phyloP scores from a whole-genome alignment of 768 basidiomycete species.

The Podaxis sp. region DNA sequence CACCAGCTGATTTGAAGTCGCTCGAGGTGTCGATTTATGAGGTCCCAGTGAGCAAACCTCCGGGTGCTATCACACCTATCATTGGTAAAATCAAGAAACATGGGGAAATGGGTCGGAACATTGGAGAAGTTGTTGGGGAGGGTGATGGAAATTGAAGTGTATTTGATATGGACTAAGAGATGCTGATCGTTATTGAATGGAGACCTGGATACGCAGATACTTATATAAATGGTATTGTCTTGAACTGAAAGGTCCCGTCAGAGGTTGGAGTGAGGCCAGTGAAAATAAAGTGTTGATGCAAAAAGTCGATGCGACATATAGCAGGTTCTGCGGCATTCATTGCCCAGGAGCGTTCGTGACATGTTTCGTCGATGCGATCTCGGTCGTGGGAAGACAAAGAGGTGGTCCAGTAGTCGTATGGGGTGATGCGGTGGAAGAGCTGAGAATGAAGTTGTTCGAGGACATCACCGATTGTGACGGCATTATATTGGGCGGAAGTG shows the following conservation, averaged over 20 bases:
- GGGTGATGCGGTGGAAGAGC: conserved; percentile 10
- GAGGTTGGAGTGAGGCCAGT: neutral
- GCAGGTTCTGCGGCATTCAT: neutral
- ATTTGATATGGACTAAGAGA: no score
- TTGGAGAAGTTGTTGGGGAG: neutral
- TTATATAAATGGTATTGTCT: neutral
- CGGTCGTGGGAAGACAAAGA: neutral
- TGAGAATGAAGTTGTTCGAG: conserved; percentile 10
- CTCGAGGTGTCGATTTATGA: conserved; percentile 2
- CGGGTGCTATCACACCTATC: neutral
- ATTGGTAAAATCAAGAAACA: neutral
- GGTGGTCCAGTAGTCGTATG: conserved; percentile 15
- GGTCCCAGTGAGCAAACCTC: conserved; percentile 1
- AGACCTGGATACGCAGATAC: no score
- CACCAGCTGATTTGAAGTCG: neutral
- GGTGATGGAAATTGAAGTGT: neutral
- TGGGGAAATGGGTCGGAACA: neutral
- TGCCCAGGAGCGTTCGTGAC: neutral
- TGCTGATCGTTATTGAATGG: no score
- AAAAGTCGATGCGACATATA: conserved; percentile 8
- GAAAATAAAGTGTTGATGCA: neutral
- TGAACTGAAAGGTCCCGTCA: conserved; percentile 9
- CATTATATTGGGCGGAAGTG: conserved; percentile 6
- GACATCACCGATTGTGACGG: conserved; percentile 17
- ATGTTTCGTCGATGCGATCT: neutral